Evolutionary conservation across 345 rosid species (phyloP), one percentile per base, ranked within the genome.

Genomic region (Syzygium aqueum): DNA sequence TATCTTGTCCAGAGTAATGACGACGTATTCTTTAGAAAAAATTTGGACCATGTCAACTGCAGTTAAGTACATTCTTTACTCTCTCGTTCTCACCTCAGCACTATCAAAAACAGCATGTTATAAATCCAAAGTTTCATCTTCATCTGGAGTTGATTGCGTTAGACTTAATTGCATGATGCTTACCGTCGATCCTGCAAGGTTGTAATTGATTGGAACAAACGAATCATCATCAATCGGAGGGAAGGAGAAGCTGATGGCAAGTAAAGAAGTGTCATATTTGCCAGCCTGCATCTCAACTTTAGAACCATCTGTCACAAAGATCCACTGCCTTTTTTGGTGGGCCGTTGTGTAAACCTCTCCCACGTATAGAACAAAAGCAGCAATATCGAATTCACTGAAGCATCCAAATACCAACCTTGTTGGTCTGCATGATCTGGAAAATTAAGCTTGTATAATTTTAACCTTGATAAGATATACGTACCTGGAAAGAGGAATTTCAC

Each of bases 111-210:
- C 89, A 14, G 22, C 37, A 53, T 27, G 49, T 53, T 57, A 23
- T 49, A 50, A 85, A 53, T 53, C 82, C 77, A 28, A 53, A 59
- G 28, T 33, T 56, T 54, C 28, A 65, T 51, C 77, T 56, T 25
- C 86, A 88, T 43, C 27, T 77, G 51, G 46, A 25, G 63, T 28
- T 77, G 86, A 83, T 40, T 85, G 27, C 85, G 46, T 88, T 52
- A 15, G 65, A 46, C 21, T 22, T 40, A 77, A 88, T 85, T 61
- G 83, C 50, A 87, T 52, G 37, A 51, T 67, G 91, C 96, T 92
- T 90, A 97, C 99, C 43, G 90, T 91, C n/a, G 98, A 95, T 86
- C 99, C 98, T 11, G 83, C 97, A 65, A 97, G 96, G 90, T 96
- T 95, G 78, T 78, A 61, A 91, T 94, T 97, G 88, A 95, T 88